These are phyloP conservation scores for Aureobasidium sp. DNA, from an alignment of 2,329 filamentous ascomycete species.

Conservation along the genomic window DNA sequence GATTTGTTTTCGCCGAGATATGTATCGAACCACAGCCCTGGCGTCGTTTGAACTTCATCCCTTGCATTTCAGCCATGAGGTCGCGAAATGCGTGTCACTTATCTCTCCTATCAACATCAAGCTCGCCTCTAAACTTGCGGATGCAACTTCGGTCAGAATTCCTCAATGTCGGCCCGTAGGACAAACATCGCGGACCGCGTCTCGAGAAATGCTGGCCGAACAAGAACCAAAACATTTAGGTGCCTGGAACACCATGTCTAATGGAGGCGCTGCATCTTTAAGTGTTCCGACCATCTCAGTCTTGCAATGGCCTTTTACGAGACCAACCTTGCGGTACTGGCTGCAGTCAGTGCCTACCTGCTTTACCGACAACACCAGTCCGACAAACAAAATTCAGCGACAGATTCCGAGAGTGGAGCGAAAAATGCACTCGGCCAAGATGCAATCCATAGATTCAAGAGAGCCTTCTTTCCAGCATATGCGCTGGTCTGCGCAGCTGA, in stretches of 20 bases:
- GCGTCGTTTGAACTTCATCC: neutral
- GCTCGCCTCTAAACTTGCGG: neutral
- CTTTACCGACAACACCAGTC: slow-evolving; percentile 18
- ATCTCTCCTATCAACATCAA: slow-evolving; percentile 1
- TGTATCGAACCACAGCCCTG: neutral
- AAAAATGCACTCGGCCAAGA: slow-evolving; percentile 25
- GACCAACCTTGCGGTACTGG: slow-evolving; percentile 21
- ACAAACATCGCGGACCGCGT: neutral
- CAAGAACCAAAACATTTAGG: neutral
- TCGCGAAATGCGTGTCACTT: neutral
- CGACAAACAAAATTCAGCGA: slow-evolving; percentile 6
- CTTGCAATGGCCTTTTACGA: slow-evolving; percentile 22
- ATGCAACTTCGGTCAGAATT: neutral
- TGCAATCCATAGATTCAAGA: slow-evolving; percentile 32
- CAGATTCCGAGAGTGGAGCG: slow-evolving; percentile 21
- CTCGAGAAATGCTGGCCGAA: slow-evolving; percentile 3
- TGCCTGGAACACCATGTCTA: neutral
- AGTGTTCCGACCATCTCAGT: neutral
- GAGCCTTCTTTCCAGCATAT: slow-evolving; percentile 39
- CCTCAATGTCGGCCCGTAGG: slow-evolving; percentile 2
- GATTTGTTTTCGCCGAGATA: neutral
- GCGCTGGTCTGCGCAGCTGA: slow-evolving; percentile 39
- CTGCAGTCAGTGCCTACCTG: slow-evolving; percentile 20
- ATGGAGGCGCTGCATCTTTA: neutral
- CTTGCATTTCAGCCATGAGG: slow-evolving; percentile 5